A percentile compares a stretch with the other conserved stretches of the same genome.
Conservation (phyloP, 192 early-diverging fungal species). For the Martensiomyces pterosporus region DNA sequence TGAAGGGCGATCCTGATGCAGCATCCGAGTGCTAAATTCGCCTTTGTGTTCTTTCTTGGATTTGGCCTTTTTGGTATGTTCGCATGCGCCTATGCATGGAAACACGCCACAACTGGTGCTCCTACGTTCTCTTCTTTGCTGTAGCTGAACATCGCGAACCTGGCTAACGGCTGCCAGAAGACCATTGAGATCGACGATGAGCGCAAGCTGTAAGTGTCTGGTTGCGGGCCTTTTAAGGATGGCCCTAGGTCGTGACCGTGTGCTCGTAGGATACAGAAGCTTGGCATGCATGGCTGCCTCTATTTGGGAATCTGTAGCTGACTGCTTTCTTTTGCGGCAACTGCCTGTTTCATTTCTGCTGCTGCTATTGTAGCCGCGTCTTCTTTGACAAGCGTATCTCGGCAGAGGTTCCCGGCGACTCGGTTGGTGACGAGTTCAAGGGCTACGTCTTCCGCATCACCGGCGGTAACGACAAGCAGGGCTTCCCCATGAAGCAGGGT, state of each 20-base stretch:
- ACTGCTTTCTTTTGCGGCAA: no score
- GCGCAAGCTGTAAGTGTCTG: conserved; percentile 64
- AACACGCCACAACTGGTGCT: neutral
- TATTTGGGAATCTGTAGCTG: no score
- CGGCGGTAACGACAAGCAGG: conserved; percentile 99
- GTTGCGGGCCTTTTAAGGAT: neutral
- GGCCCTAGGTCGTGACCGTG: neutral
- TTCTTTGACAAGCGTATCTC: conserved; percentile 99
- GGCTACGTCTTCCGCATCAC: conserved; percentile 99
- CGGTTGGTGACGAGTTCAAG: conserved; percentile 99
- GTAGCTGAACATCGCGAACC: conserved; percentile 98
- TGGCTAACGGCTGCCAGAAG: conserved; percentile 98
- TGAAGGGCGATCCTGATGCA: no score
- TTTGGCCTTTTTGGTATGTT: no score
- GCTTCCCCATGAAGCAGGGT: conserved; percentile 99
- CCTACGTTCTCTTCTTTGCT: conserved; percentile 12
- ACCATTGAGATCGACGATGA: conserved; percentile 97
- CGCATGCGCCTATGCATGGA: no score
- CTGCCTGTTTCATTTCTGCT: no score
- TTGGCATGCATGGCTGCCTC: no score
- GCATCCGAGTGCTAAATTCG: no score
- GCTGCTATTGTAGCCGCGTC: no score
- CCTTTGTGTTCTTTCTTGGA: no score
- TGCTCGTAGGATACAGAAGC: no score
- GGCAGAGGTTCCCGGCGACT: conserved; percentile 90